These are phyloP conservation scores for Fraxinus platypoda DNA, from an alignment of 305 asterid species.

Conservation along the genomic window DNA sequence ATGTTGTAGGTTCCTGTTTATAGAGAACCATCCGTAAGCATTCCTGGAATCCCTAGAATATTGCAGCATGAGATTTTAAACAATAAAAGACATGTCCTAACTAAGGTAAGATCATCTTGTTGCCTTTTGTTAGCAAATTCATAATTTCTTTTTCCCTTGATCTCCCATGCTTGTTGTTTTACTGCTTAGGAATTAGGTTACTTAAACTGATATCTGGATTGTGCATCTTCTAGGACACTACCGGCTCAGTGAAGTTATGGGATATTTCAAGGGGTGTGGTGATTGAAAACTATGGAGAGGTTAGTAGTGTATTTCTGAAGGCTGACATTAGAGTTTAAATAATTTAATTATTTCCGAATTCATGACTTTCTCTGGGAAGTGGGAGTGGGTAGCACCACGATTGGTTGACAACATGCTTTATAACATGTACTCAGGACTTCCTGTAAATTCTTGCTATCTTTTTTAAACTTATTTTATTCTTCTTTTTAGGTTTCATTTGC, in stretches of 20 bases:
- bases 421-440: not conserved
- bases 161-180: no score
- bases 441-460: not conserved
- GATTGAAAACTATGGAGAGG: conserved; percentile 84
- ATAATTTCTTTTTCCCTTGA: conserved; percentile 4
- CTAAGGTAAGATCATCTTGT: conserved; percentile 58
- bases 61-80: conserved; percentile 92
- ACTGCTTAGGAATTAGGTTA: conserved; percentile 11
- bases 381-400: not conserved
- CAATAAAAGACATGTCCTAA: conserved; percentile 78
- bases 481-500: conserved; percentile 76
- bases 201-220: conserved; percentile 18
- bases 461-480: conserved; percentile 20
- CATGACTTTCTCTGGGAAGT: not conserved
- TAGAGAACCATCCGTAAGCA: conserved; percentile 73
- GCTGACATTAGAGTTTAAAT: not conserved
- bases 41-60: conserved; percentile 72
- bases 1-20: conserved; percentile 70
- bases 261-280: conserved; percentile 87
- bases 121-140: conserved; percentile 11
- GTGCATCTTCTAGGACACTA: conserved; percentile 60
- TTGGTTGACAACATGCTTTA: not conserved
- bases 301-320: conserved; percentile 34
- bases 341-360: not conserved
- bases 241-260: conserved; percentile 86